These are phyloP conservation scores for Clarireedia sp. DNA, from an alignment of 2,329 filamentous ascomycete species.

Conservation along the genomic window DNA sequence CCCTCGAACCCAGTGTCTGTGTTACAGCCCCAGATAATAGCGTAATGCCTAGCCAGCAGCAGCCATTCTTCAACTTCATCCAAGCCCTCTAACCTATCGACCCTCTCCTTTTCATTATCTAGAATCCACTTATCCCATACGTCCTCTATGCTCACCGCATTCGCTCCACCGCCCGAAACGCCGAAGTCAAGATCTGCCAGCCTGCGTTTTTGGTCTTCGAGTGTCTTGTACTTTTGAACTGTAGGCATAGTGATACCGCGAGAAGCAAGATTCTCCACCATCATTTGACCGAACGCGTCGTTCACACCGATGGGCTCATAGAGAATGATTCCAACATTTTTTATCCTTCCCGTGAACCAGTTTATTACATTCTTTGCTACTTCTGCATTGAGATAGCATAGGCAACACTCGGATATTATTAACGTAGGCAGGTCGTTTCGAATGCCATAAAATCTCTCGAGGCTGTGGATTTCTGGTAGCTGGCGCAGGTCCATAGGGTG, in stretches of 20 bases:
- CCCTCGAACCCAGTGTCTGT: slow-evolving; percentile 3
- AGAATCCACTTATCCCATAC: slow-evolving; percentile 73
- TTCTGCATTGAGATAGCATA: slow-evolving; percentile 71
- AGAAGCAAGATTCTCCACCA: slow-evolving; percentile 81
- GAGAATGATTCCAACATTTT: slow-evolving; percentile 53
- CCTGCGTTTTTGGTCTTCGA: slow-evolving; percentile 60
- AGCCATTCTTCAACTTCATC: slow-evolving; percentile 96
- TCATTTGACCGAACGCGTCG: slow-evolving; percentile 83
- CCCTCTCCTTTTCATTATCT: slow-evolving; percentile 64
- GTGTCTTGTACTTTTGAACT: slow-evolving; percentile 60
- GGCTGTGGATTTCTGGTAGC: slow-evolving; percentile 15
- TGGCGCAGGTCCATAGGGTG: slow-evolving; percentile 35
- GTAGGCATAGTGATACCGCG: slow-evolving; percentile 81
- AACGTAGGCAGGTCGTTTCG: slow-evolving; percentile 63
- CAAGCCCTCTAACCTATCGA: slow-evolving; percentile 74
- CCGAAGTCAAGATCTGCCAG: slow-evolving; percentile 59
- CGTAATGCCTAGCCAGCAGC: slow-evolving; percentile 79
- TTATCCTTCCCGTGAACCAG: slow-evolving; percentile 51
- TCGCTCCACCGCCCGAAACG: slow-evolving; percentile 35
- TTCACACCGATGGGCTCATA: slow-evolving; percentile 85
- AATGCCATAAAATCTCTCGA: slow-evolving; percentile 36
- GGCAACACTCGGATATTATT: slow-evolving; percentile 87
- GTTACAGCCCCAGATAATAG: slow-evolving; percentile 79
- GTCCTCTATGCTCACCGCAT: slow-evolving; percentile 53
- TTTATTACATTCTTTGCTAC: slow-evolving; percentile 57